phyloP scores from a whole-genome alignment of 2,329 filamentous ascomycete genomes.

The Botrytis byssoidea region DNA sequence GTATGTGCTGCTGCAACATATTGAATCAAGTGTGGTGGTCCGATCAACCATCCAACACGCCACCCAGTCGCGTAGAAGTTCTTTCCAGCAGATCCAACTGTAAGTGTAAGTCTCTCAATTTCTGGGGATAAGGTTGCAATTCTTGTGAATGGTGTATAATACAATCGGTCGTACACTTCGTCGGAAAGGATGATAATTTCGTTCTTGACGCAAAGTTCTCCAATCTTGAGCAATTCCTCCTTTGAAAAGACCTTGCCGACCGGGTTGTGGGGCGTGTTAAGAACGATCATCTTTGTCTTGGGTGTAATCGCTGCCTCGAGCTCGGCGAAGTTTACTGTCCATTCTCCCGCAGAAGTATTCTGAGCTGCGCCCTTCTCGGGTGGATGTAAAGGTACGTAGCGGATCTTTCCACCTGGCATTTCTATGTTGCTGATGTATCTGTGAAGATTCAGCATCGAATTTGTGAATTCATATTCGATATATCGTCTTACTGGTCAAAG shows the following conservation, averaged over 20 bases:
- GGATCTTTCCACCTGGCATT: slow-evolving; percentile 93
- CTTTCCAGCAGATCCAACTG: slow-evolving; percentile 94
- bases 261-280: slow-evolving; percentile 87
- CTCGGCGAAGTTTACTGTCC: slow-evolving; percentile 81
- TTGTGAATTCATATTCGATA: not conserved
- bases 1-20: slow-evolving; percentile 92
- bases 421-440: slow-evolving; percentile 96
- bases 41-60: slow-evolving; percentile 93
- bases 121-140: slow-evolving; percentile 89
- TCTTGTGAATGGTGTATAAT: slow-evolving; percentile 92
- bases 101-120: slow-evolving; percentile 82
- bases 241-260: slow-evolving; percentile 92
- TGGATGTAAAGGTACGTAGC: slow-evolving; percentile 93
- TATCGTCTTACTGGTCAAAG: slow-evolving; percentile 76
- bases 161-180: slow-evolving; percentile 92
- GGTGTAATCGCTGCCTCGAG: slow-evolving; percentile 78
- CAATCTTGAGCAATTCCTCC: slow-evolving; percentile 80
- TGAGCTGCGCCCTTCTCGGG: slow-evolving; percentile 74
- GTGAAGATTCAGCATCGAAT: slow-evolving; percentile 21
- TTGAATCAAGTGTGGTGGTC: slow-evolving; percentile 82
- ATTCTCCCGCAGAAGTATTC: slow-evolving; percentile 83
- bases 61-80: slow-evolving; percentile 98
- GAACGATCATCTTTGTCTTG: slow-evolving; percentile 93
- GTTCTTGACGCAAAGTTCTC: slow-evolving; percentile 85
- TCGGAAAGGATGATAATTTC: slow-evolving; percentile 91